Conservation (phyloP, 306 rosid genomes). For the Gynostemma pentaphyllum region DNA sequence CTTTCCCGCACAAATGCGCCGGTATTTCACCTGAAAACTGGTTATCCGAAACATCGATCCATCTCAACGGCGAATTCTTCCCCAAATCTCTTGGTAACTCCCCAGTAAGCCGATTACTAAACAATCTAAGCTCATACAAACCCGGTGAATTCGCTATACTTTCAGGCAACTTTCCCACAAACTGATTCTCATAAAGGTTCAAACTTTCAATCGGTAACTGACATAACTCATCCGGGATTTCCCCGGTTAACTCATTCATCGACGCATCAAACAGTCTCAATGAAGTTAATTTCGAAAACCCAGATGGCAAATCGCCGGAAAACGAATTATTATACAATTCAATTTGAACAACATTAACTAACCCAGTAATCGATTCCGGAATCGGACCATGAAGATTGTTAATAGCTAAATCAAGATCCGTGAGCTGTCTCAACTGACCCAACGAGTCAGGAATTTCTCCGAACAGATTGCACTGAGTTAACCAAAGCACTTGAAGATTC, state of each 20-base stretch:
- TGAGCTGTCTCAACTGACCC: constrained; percentile 51
- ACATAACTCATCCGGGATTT: constrained; percentile 55
- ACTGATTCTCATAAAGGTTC: constrained; percentile 3
- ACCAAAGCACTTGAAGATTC: constrained; percentile 69
- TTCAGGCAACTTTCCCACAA: constrained; percentile 1
- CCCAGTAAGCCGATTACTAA: constrained; percentile 33
- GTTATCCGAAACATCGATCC: constrained; percentile 87
- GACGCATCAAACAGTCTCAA: constrained; percentile 72
- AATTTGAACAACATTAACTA: constrained; percentile 46
- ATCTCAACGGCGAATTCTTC: constrained; percentile 56
- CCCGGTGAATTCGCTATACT: constrained; percentile 47
- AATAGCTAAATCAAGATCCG: constrained; percentile 58
- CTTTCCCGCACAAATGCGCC: constrained; percentile 51
- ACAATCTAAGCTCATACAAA: constrained; percentile 48
- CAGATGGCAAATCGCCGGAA: constrained; percentile 71
- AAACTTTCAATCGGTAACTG: constrained; percentile 31
- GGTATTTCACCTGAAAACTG: constrained; percentile 66
- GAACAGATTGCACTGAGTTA: constrained; percentile 63
- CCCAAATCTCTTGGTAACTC: constrained; percentile 64
- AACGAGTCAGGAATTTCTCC: constrained; percentile 73
- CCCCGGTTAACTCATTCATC: constrained; percentile 62
- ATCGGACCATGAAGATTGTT: constrained; percentile 63
- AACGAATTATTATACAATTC: constrained; percentile 83
- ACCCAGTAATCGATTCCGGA: constrained; percentile 57
- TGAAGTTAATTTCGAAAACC: constrained; percentile 42